Conservation (phyloP, 2,329 filamentous ascomycete genomes). For the Cercospora zeae-maydis region DNA sequence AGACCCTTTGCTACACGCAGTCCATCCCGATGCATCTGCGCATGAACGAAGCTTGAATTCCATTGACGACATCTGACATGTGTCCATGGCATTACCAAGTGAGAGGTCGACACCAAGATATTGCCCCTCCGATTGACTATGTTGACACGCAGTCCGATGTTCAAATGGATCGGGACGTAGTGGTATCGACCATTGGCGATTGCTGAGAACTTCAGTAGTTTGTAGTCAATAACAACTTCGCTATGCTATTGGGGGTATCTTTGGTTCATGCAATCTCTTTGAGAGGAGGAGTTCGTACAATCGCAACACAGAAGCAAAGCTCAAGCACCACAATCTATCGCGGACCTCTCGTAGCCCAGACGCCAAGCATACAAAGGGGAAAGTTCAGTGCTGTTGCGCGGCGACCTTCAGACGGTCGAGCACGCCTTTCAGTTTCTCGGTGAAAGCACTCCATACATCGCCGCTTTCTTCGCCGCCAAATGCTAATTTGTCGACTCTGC, state of each 20-base stretch:
- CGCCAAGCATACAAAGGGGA: background rate
- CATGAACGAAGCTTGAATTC: too few relatives aligned
- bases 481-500: conserved; percentile 53
- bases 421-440: conserved; percentile 52
- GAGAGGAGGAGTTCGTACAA: background rate
- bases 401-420: conserved; percentile 38
- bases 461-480: conserved; percentile 49
- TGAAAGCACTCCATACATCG: conserved; percentile 49
- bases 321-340: background rate
- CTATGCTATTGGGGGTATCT: background rate
- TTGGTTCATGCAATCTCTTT: background rate
- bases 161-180: too few relatives aligned
- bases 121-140: too few relatives aligned
- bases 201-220: background rate
- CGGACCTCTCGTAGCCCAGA: background rate
- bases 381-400: conserved; percentile 6
- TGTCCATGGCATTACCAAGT: too few relatives aligned
- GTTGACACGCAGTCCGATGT: too few relatives aligned
- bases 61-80: too few relatives aligned
- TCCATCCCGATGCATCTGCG: too few relatives aligned
- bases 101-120: too few relatives aligned
- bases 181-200: too few relatives aligned
- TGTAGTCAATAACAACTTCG: background rate
- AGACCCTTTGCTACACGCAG: too few relatives aligned
- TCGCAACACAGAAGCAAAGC: background rate